phyloP scores from a whole-genome alignment of 768 basidiomycete genomes.

The Auricularia cornea region DNA sequence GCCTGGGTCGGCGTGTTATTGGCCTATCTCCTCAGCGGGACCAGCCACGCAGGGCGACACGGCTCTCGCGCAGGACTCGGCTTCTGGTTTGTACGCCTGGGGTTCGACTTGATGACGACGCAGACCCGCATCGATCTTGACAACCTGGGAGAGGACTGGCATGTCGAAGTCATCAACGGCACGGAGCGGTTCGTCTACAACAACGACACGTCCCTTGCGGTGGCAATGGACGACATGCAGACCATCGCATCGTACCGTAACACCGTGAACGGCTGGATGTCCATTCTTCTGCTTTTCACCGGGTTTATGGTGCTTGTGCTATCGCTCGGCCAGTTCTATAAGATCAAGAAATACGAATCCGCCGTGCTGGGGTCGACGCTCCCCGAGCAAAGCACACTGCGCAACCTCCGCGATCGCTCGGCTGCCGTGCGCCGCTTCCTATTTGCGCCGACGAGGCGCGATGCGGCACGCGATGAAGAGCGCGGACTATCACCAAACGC shows the following conservation, averaged over 20 bases:
- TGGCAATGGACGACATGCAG: background rate
- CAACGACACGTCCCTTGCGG: background rate
- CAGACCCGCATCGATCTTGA: background rate
- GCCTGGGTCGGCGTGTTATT: constrained; percentile 4
- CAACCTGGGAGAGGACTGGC: background rate
- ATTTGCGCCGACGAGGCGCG: too few relatives aligned
- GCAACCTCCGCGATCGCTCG: background rate
- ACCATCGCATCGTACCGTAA: background rate
- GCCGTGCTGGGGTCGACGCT: background rate
- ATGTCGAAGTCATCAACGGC: background rate
- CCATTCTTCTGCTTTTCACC: background rate
- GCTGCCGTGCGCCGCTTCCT: background rate
- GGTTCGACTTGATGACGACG: background rate
- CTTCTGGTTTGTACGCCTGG: constrained; percentile 1
- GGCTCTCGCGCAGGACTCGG: constrained; percentile 4
- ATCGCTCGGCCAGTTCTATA: background rate
- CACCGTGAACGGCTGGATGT: background rate
- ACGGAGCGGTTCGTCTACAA: background rate
- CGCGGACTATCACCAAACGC: too few relatives aligned
- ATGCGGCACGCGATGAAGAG: too few relatives aligned
- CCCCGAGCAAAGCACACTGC: background rate
- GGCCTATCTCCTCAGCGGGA: constrained; percentile 3
- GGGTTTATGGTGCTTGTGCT: background rate
- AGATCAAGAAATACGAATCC: background rate
- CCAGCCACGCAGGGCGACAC: constrained; percentile 3